phyloP scores from a whole-genome alignment of 805 yeast genomes.

The Sungouiella thailandica region DNA sequence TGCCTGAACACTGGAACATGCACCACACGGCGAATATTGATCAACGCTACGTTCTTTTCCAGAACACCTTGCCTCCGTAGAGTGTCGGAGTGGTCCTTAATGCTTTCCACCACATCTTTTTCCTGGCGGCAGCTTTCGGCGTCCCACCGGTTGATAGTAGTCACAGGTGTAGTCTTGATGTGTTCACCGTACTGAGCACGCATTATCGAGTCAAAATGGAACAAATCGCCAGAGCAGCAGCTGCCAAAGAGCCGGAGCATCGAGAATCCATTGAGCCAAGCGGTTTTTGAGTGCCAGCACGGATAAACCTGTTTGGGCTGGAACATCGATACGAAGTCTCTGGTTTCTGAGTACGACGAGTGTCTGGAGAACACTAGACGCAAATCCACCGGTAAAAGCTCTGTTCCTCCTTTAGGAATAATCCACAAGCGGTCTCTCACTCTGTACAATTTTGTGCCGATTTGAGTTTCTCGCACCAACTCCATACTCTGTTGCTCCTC shows the following conservation, averaged over 20 bases:
- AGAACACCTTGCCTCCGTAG: too few species aligned
- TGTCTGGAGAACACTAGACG: conserved; percentile 42
- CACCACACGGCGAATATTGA: conserved; percentile 11
- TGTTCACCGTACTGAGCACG: conserved; percentile 1
- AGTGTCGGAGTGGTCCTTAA: too few species aligned
- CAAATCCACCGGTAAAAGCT: conserved; percentile 31
- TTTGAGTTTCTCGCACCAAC: conserved; percentile 13
- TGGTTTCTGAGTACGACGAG: conserved; percentile 40
- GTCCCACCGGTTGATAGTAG: conserved; percentile 30
- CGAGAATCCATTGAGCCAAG: conserved; percentile 36
- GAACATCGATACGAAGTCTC: conserved; percentile 29
- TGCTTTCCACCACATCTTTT: conserved; percentile 15
- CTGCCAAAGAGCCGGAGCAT: conserved; percentile 38
- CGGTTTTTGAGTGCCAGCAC: conserved; percentile 26
- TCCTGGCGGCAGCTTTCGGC: conserved; percentile 27
- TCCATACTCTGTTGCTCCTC: too few species aligned
- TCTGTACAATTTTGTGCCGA: conserved; percentile 19
- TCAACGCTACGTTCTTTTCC: too few species aligned
- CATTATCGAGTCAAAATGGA: conserved; percentile 10
- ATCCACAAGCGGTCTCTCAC: conserved; percentile 27
- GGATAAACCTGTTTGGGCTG: conserved; percentile 41
- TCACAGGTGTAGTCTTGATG: conserved; percentile 11
- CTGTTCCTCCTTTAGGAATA: conserved; percentile 19
- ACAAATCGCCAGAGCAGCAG: conserved; percentile 7
- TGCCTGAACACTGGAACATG: conserved; percentile 10